Base-by-base conservation (phyloP, 768 basidiomycete species). In the Agaricus subrufescens region DNA sequence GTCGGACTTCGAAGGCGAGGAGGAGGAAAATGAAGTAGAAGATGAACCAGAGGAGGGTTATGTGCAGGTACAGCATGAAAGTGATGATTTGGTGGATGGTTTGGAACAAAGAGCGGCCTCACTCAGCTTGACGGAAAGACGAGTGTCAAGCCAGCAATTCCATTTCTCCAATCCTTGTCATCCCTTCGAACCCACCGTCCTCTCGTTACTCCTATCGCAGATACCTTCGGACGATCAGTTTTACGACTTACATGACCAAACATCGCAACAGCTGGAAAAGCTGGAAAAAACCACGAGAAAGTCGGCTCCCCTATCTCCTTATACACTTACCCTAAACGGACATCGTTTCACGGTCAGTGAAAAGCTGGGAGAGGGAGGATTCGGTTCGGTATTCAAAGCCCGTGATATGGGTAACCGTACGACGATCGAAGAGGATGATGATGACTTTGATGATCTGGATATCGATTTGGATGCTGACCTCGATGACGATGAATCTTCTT, bases 341-440 rank as follows among this genome's bases (percentile, higher is more conserved):
- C 81, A 79, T 56, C 74, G 74, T 51, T 93, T 89, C 64, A 80
- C 80, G 52, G 83, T 98, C 3, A 73, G 78, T 3, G 89, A 89
- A 59, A 99, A 98, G 69, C 78, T 99, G 25, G 97, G 97, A 15
- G 97, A 99, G 72, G 97, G 97, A 4, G 93, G 95, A 0, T 99
- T 96, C 63, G 97, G 96, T 2, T 82, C 88, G 3, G 97, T 99
- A n/a, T 99, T 96, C 75, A 82, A 87, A 58, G 91, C 90, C 3
- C 79, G 80, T 54, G 80, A 86, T 65, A 70, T 79, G 10, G 77
- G 82, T 6, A 71, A 73, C 29, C 73, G 65, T 59, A 47, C 52
- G 48, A 66, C 70, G 0, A 73, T 74, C 3, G 83, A 82, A 10
- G 76, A 80, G 10, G 79, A 81, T 23, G 78, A 76, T 8, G 83